Evolutionary conservation across 345 rosid genomes (phyloP), one percentile per base, ranked within the genome.

Genomic region (Sapria himalayana): DNA sequence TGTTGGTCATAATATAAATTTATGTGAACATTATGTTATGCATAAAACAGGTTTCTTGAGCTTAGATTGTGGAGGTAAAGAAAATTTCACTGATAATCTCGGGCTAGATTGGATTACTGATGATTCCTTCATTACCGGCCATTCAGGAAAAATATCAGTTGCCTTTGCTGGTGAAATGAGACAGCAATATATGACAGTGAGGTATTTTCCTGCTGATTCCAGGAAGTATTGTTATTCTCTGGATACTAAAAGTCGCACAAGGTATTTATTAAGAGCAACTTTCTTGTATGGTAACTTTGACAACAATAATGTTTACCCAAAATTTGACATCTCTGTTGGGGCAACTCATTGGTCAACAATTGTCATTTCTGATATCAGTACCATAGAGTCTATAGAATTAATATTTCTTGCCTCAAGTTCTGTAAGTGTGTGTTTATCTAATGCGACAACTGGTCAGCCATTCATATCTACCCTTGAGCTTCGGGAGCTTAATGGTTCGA

Each of bases 381-480:
- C 74, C 1, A 64, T 91, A 37, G 96, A 84, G 61, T 62, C 41
- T 36, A 45, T 25, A 21, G 99, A 91, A 61, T 74, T 91, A 9
- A 70, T 91, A 60, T 80, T 91, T 65, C 74, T 84, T 27, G 96
- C 99, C 47, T 55, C 71, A 25, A 62, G 52, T 62, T 65, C 59
- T 9, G 44, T 84, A 25, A 72, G 84, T 16, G 78, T 91, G 47
- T 91, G 99, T 57, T 62, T 91, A 52, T 91, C 99, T 3, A 84
- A 84, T 55, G 99, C 99, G 29, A 91, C 96, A 9, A 84, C 96
- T 1, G 93, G 99, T 9, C 76, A 71, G 65, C 99, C 96, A 21
- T 91, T 91, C 71, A 77, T 91, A 54, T 91, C 99, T 19, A 84
- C 96, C 18, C 86, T 91, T 47, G 99, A 91, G 80, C 85, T 91